Conservation (phyloP, 2,329 filamentous ascomycete genomes). For the Scedosporium minutisporum region DNA sequence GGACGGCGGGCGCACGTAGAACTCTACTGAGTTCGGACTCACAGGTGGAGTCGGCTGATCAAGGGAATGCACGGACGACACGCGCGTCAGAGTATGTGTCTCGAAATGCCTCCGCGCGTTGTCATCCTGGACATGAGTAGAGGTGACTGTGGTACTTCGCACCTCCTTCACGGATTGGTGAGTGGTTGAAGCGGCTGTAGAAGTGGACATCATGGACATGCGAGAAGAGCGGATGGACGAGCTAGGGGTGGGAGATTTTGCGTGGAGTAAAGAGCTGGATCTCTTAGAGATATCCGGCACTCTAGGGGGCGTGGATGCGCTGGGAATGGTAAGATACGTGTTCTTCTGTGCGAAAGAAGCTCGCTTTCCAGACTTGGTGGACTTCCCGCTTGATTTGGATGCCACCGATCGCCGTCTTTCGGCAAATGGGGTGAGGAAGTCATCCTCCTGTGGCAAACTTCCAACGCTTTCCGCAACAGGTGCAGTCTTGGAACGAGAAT, state of each 20-base stretch:
- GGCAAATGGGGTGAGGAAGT: background rate
- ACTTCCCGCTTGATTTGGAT: slow-evolving; percentile 20
- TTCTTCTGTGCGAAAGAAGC: slow-evolving; percentile 29
- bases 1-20: slow-evolving; percentile 29
- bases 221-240: slow-evolving; percentile 17
- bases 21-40: slow-evolving; percentile 42
- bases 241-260: slow-evolving; percentile 8
- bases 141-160: slow-evolving; percentile 26
- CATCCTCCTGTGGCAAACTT: background rate
- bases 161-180: slow-evolving; percentile 25
- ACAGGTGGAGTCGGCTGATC: slow-evolving; percentile 39
- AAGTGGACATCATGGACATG: slow-evolving; percentile 22
- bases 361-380: slow-evolving; percentile 21
- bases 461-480: background rate
- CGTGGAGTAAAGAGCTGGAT: slow-evolving; percentile 18
- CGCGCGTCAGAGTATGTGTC: slow-evolving; percentile 5
- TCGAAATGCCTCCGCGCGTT: slow-evolving; percentile 4
- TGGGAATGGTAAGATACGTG: slow-evolving; percentile 33
- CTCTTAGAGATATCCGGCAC: slow-evolving; percentile 8
- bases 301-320: slow-evolving; percentile 6
- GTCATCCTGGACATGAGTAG: slow-evolving; percentile 14
- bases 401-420: slow-evolving; percentile 2
- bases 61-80: slow-evolving; percentile 11
- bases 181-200: slow-evolving; percentile 17
- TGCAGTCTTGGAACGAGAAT: slow-evolving; percentile 7